Conservation (phyloP, 208 protist genomes). For the Leishmania amazonensis region DNA sequence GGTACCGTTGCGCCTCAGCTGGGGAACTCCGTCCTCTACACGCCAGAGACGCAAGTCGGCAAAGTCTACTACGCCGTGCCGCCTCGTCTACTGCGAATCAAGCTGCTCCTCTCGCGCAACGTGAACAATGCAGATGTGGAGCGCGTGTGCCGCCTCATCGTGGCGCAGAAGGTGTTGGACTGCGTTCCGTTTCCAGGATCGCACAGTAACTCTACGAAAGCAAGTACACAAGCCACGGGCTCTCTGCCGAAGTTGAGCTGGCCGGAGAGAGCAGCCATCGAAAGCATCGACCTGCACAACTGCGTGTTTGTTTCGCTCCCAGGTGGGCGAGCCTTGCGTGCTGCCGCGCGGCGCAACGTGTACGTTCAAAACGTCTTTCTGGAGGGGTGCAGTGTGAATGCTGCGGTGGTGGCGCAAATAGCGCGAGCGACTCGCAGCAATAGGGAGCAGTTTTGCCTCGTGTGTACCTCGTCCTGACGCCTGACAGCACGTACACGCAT, state of each 20-base stretch:
- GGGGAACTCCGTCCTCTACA: neutral
- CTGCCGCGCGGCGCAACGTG: constrained; percentile 36
- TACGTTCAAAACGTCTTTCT: constrained; percentile 40
- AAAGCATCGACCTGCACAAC: constrained; percentile 28
- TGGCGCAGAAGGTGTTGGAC: constrained; percentile 18
- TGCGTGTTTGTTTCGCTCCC: constrained; percentile 36
- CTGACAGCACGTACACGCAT: neutral
- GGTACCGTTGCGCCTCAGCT: neutral
- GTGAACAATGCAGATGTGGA: constrained; percentile 33
- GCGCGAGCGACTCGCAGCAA: constrained; percentile 27
- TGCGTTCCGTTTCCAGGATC: constrained; percentile 10
- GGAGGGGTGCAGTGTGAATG: constrained; percentile 46
- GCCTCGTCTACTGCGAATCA: constrained; percentile 30
- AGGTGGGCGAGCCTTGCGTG: constrained; percentile 42
- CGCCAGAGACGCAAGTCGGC: neutral
- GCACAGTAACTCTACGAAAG: neutral
- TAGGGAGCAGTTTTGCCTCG: constrained; percentile 18
- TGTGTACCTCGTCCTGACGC: neutral
- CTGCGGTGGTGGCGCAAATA: constrained; percentile 37
- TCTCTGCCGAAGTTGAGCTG: constrained; percentile 21
- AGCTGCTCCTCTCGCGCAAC: constrained; percentile 28
- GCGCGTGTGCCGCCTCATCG: constrained; percentile 16
- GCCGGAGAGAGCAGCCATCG: constrained; percentile 31
- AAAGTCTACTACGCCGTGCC: constrained; percentile 22
- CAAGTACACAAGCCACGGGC: constrained; percentile 1